Conservation (phyloP, 345 rosid species). For the Erodium maritimum region DNA sequence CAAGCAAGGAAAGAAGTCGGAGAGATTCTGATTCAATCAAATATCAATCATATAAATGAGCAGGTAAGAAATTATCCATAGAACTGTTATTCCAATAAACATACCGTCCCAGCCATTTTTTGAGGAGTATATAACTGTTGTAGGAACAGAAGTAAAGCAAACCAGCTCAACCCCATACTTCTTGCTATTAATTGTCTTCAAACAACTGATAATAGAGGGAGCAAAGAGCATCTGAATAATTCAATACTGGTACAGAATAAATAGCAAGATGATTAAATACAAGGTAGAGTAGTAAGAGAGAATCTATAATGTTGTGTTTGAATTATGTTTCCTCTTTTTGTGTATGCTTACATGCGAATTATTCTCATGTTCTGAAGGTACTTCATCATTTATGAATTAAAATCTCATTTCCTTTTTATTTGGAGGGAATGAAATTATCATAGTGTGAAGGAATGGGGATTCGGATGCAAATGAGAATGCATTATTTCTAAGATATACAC, state of each 20-base stretch:
- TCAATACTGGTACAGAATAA: background rate
- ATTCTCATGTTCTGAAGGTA: too few species aligned
- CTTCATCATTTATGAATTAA: too few species aligned
- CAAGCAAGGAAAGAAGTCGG: slow-evolving; percentile 84
- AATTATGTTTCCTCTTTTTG: too few species aligned
- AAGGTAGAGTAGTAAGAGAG: slow-evolving; percentile 26
- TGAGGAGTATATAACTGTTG: slow-evolving; percentile 92
- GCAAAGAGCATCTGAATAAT: background rate
- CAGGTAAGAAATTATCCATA: too few species aligned
- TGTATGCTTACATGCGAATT: too few species aligned
- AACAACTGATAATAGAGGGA: slow-evolving; percentile 40
- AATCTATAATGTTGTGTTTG: slow-evolving; percentile 14
- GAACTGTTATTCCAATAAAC: slow-evolving; percentile 4
- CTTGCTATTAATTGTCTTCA: slow-evolving; percentile 66
- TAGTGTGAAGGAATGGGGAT: too few species aligned
- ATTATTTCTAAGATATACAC: too few species aligned
- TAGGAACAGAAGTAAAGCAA: slow-evolving; percentile 54
- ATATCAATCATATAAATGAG: too few species aligned
- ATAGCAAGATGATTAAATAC: background rate
- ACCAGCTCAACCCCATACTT: slow-evolving; percentile 96
- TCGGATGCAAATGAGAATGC: too few species aligned
- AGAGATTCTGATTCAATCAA: slow-evolving; percentile 46
- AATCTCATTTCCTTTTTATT: too few species aligned
- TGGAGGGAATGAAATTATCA: too few species aligned
- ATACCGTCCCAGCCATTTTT: slow-evolving; percentile 98